Evolutionary conservation across 1,139 yeast species (phyloP), one percentile per base, ranked within the genome.

Genomic region (Saccharomycopsis crataegensis): DNA sequence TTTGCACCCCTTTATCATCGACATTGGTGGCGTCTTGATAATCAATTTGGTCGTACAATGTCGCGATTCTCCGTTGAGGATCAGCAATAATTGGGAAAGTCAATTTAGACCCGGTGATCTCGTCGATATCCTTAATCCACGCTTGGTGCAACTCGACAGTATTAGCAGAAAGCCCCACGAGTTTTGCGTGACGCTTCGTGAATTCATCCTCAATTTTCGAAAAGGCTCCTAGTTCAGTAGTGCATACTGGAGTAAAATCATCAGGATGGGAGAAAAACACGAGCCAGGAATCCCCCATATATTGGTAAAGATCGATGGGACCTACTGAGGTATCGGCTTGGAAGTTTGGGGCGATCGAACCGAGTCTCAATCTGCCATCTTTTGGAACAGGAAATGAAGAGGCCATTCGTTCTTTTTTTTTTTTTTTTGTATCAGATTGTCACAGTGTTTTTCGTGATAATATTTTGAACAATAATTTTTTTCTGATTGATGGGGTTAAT

Each of bases 241-340:
- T 89, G 73, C 96, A 89, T 51, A 89, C 96, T 43, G 96, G 96
- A 16, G 96, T 89, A 76, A 86, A 88, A 70, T 89, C 96, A 49
- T 89, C 96, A 54, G 96, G 96, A 69, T 89, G 96, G 31, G 95
- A 86, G 71, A 89, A 89, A 65, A 89, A 75, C 46, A 89, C 82
- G 52, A 82, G 82, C 96, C 96, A 89, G 9, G 47, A 34, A 48
- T 81, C 76, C 53, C 94, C 95, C 63, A 87, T 73, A 73, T 75
- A 89, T 58, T 87, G 82, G 72, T 89, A 93, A 79, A 89, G 87
- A 59, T 83, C 79, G 65, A 89, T 80, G 60, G 79, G 77, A 54
- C 96, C 96, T 59, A 76, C 74, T 57, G 96, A 83, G 53, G 95
- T 82, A 57, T 80, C 81, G 57, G 93, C 89, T 61, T 77, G 72